Percentiles rank a stretch among this genome's conserved stretches.
phyloP scores from a whole-genome alignment of 441 rosid genomes.

The Daphne laureola region DNA sequence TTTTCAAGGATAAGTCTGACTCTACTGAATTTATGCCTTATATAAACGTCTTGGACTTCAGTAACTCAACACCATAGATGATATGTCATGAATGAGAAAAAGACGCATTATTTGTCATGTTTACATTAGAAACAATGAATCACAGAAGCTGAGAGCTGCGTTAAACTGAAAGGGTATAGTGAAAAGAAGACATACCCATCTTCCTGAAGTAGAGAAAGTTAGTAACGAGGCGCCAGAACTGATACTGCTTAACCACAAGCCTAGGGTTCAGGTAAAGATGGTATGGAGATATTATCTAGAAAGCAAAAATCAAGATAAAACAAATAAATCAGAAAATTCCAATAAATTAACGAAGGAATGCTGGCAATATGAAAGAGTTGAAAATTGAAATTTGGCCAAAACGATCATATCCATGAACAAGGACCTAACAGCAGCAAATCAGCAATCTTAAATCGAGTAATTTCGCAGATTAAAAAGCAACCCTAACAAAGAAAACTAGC shows the following conservation, averaged over 20 bases:
- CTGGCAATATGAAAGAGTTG: too few relatives aligned
- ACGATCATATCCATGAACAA: conserved; percentile 10
- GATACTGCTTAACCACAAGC: conserved; percentile 79
- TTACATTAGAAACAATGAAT: too few relatives aligned
- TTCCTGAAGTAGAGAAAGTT: conserved; percentile 92
- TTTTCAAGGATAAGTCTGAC: too few relatives aligned
- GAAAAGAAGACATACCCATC: conserved; percentile 49
- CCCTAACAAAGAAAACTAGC: background rate
- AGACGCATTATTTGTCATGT: too few relatives aligned
- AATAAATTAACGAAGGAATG: background rate
- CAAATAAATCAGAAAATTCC: conserved; percentile 6
- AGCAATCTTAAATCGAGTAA: conserved; percentile 4
- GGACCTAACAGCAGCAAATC: conserved; percentile 1
- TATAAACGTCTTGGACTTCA: too few relatives aligned
- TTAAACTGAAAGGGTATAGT: too few relatives aligned
- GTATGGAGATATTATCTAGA: conserved; percentile 88
- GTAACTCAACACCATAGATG: too few relatives aligned
- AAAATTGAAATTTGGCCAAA: background rate
- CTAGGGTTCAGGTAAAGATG: conserved; percentile 82
- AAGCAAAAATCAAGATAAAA: conserved; percentile 7
- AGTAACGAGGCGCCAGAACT: conserved; percentile 96
- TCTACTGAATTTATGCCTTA: too few relatives aligned
- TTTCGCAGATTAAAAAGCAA: conserved; percentile 1
- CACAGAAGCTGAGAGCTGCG: too few relatives aligned
- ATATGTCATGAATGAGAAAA: too few relatives aligned